Conservation (phyloP, 1,284 basidiomycete genomes). For the Trichosporon sp. region DNA sequence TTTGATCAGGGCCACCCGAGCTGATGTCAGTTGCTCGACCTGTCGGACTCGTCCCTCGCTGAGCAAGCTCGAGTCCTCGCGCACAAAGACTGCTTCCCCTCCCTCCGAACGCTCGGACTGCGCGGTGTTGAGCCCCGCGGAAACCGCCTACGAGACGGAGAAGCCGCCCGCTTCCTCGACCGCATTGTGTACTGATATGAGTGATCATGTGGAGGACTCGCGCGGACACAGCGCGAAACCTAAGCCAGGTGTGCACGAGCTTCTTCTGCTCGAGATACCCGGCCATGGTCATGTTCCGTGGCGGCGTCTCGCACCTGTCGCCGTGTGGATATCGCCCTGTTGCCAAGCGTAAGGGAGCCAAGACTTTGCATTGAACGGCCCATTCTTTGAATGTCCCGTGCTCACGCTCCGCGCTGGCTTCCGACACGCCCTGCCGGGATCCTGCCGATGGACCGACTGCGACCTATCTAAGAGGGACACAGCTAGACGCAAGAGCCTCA, state of each 20-base stretch:
- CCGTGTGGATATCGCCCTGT: background rate
- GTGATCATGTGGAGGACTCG: too few species aligned
- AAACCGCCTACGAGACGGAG: background rate
- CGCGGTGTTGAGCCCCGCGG: background rate
- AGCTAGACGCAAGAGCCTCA: background rate
- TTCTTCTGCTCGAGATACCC: background rate
- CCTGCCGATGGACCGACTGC: background rate
- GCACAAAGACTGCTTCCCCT: background rate
- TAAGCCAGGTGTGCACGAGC: background rate
- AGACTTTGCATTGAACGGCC: background rate
- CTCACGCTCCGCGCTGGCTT: background rate
- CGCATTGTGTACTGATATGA: background rate
- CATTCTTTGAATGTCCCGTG: background rate
- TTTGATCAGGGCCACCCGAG: background rate
- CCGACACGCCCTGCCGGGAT: background rate
- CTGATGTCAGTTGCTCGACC: constrained; percentile 26
- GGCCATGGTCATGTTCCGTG: too few species aligned
- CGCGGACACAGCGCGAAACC: too few species aligned
- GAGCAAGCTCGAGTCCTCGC: background rate
- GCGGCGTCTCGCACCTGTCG: background rate
- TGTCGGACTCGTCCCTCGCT: constrained; percentile 21
- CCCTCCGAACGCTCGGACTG: background rate
- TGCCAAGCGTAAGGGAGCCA: background rate
- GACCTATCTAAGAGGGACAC: background rate
- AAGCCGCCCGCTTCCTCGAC: background rate